phyloP scores from a whole-genome alignment of 2,329 filamentous ascomycete species.

The Aspergillus fijiensis region DNA sequence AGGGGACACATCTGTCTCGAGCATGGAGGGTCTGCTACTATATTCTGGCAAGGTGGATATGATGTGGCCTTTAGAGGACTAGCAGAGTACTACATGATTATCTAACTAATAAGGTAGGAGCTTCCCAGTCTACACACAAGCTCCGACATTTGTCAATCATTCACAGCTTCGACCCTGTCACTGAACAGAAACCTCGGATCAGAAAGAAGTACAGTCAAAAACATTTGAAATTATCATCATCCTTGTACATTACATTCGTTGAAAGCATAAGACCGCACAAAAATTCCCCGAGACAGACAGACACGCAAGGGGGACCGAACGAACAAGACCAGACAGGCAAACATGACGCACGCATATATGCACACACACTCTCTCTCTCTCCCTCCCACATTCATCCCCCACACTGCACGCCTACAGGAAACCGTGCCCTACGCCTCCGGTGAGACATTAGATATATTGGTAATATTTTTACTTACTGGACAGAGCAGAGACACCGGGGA shows the following conservation, averaged over 20 bases:
- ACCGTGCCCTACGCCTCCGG: neutral
- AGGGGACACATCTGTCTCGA: no score
- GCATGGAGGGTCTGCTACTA: no score
- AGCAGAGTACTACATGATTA: no score
- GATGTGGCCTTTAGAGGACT: no score
- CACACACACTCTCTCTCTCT: neutral
- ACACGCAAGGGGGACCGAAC: neutral
- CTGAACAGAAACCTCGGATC: constrained; percentile 24
- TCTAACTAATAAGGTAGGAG: no score
- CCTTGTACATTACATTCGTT: constrained; percentile 39
- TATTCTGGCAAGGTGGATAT: no score
- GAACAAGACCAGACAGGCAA: neutral
- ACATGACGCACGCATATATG: neutral
- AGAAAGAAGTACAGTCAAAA: constrained; percentile 16
- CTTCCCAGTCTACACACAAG: neutral
- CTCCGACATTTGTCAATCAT: neutral
- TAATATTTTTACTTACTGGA: constrained; percentile 63
- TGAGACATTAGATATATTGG: neutral
- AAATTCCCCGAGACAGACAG: neutral
- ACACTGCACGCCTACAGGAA: neutral
- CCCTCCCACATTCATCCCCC: neutral
- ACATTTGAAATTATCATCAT: constrained; percentile 25
- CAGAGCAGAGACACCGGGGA: constrained; percentile 89
- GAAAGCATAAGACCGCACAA: neutral
- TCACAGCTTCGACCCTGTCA: constrained; percentile 32